Percentiles rank a stretch among this genome's conserved stretches.
Evolutionary conservation across 257 asterid species (phyloP).

Genomic region (Solanum appendiculatum): DNA sequence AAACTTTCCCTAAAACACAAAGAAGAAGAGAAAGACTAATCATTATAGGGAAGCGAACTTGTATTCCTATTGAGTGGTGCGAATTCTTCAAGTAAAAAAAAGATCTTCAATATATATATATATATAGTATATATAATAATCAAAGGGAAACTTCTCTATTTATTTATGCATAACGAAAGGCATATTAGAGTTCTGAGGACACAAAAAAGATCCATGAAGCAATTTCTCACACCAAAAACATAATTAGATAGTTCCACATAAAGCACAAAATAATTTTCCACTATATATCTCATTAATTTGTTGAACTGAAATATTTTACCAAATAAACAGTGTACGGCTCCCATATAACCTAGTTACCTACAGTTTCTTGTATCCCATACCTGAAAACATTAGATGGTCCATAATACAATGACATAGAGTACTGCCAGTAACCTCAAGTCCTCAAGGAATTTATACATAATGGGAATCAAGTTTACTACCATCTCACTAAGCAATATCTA

Average conservation of each 20-base stretch:
- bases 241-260: background rate
- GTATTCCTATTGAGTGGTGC: background rate
- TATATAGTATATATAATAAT: background rate
- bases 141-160: background rate
- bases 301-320: background rate
- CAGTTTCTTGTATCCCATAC: background rate
- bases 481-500: background rate
- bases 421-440: background rate
- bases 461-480: background rate
- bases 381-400: background rate
- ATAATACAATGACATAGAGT: background rate
- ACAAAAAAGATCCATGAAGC: background rate
- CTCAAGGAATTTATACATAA: background rate
- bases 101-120: background rate
- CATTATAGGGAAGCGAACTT: background rate
- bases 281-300: background rate
- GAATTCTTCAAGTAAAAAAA: background rate
- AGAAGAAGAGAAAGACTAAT: background rate
- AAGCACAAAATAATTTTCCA: too few relatives aligned
- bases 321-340: background rate
- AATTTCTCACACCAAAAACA: background rate
- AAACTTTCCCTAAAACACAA: constrained; percentile 44
- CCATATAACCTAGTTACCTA: background rate
- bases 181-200: background rate
- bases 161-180: background rate